These are phyloP conservation scores for Gypsophila paniculata DNA, from an alignment of 179 eudicot species.

Conservation along the genomic window DNA sequence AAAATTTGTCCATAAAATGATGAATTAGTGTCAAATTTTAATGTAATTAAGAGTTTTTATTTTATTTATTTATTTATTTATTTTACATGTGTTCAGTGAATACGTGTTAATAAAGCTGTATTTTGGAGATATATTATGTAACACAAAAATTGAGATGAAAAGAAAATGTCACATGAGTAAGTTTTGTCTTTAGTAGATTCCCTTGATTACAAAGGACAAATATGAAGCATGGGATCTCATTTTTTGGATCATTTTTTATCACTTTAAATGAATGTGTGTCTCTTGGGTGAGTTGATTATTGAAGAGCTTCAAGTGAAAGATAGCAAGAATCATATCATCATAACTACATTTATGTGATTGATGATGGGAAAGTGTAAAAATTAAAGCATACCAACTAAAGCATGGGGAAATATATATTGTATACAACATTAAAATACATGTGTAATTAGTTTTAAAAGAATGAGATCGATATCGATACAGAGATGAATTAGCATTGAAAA, in stretches of 20 bases:
- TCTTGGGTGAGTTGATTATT: conserved; percentile 1
- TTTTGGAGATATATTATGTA: not conserved
- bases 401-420: not conserved
- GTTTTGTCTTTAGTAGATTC: not conserved
- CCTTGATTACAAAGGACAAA: conserved; percentile 25
- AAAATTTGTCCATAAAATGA: too few relatives aligned
- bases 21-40: too few relatives aligned
- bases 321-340: conserved; percentile 33
- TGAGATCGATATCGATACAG: too few relatives aligned
- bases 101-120: too few relatives aligned
- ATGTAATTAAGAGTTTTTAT: too few relatives aligned
- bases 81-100: too few relatives aligned
- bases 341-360: not conserved
- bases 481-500: too few relatives aligned
- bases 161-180: not conserved
- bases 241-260: conserved; percentile 9
- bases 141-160: too few relatives aligned
- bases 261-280: conserved; percentile 10
- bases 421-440: too few relatives aligned
- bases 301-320: conserved; percentile 30
- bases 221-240: conserved; percentile 34
- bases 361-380: not conserved
- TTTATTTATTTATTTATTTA: too few relatives aligned
- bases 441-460: too few relatives aligned
- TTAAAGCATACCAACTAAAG: conserved; percentile 17